These are phyloP conservation scores for Globisporangium acanthophoron DNA, from an alignment of 352 stramenopile species.

Conservation along the genomic window DNA sequence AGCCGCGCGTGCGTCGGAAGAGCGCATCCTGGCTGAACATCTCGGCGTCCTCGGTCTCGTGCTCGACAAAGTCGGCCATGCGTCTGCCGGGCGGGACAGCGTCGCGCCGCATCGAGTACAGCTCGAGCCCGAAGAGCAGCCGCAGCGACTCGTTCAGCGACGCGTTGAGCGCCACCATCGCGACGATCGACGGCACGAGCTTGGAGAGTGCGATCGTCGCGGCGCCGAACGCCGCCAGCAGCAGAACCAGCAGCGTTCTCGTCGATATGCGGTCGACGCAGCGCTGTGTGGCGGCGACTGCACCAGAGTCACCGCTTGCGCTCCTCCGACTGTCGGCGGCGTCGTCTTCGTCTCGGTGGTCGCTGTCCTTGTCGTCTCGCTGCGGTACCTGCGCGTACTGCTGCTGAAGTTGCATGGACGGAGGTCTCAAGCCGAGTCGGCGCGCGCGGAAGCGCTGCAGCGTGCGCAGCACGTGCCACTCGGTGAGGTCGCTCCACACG, in stretches of 20 bases:
- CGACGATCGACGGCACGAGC: slow-evolving; percentile 38
- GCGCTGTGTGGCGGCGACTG: background rate
- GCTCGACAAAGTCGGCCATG: slow-evolving; percentile 42
- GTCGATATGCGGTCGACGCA: slow-evolving; percentile 17
- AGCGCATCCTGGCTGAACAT: slow-evolving; percentile 38
- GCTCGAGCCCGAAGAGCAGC: slow-evolving; percentile 24
- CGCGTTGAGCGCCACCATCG: slow-evolving; percentile 48
- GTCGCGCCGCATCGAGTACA: slow-evolving; percentile 13
- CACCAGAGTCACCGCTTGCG: background rate
- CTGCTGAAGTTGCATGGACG: background rate
- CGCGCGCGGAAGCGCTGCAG: slow-evolving; percentile 15
- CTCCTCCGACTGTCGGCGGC: background rate
- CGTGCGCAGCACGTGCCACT: slow-evolving; percentile 42
- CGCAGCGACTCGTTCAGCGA: slow-evolving; percentile 44
- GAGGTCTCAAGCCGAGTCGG: background rate
- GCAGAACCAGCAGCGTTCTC: slow-evolving; percentile 6
- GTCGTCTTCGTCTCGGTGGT: background rate
- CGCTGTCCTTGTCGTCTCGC: background rate
- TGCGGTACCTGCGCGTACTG: background rate
- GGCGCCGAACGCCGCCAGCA: slow-evolving; percentile 17
- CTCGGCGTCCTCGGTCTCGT: slow-evolving; percentile 30
- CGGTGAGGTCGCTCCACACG: slow-evolving; percentile 44
- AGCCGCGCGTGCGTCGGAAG: slow-evolving; percentile 38
- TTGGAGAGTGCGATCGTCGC: slow-evolving; percentile 25
- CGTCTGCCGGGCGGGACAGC: slow-evolving; percentile 8